A percentile compares a stretch with the other conserved stretches of the same genome.
phyloP scores from a whole-genome alignment of 192 early-diverging fungal species.

The Podila epicladia region DNA sequence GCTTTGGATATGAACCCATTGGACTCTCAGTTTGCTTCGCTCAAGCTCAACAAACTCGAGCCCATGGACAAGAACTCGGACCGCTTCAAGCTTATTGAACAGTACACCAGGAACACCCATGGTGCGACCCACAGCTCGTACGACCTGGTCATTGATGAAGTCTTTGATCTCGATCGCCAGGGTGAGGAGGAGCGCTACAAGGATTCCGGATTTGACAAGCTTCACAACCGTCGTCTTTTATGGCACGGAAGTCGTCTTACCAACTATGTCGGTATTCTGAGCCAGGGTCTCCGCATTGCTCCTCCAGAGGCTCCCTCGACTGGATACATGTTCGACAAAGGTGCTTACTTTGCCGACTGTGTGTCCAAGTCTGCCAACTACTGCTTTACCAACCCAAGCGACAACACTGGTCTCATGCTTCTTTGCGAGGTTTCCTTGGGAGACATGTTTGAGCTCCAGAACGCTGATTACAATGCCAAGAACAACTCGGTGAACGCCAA shows the following conservation, averaged over 20 bases:
- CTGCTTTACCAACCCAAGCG: slow-evolving; percentile 53
- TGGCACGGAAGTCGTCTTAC: slow-evolving; percentile 85
- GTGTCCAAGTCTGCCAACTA: slow-evolving; percentile 81
- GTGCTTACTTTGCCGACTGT: slow-evolving; percentile 87
- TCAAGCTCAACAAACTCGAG: slow-evolving; percentile 61
- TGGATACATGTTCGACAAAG: slow-evolving; percentile 83
- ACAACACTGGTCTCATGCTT: slow-evolving; percentile 68
- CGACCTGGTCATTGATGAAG: slow-evolving; percentile 55
- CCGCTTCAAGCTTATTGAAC: slow-evolving; percentile 65
- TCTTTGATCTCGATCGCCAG: slow-evolving; percentile 66
- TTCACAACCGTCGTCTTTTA: slow-evolving; percentile 74
- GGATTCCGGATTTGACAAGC: slow-evolving; percentile 43
- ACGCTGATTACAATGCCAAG: slow-evolving; percentile 67
- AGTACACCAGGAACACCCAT: slow-evolving; percentile 73
- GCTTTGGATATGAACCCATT: slow-evolving; percentile 61
- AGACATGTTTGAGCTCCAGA: slow-evolving; percentile 54
- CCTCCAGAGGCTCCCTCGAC: slow-evolving; percentile 78
- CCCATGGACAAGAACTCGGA: slow-evolving; percentile 63
- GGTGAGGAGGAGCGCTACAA: slow-evolving; percentile 66
- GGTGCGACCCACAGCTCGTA: slow-evolving; percentile 63
- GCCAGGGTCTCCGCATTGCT: slow-evolving; percentile 70
- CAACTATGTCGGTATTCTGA: slow-evolving; percentile 81
- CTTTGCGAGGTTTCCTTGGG: slow-evolving; percentile 86
- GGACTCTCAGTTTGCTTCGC: slow-evolving; percentile 65
- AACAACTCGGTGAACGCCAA: slow-evolving; percentile 30